Percentiles rank a stretch among this genome's conserved stretches.
Conservation (phyloP, 805 yeast genomes). For the Suhomyces canberraensis region DNA sequence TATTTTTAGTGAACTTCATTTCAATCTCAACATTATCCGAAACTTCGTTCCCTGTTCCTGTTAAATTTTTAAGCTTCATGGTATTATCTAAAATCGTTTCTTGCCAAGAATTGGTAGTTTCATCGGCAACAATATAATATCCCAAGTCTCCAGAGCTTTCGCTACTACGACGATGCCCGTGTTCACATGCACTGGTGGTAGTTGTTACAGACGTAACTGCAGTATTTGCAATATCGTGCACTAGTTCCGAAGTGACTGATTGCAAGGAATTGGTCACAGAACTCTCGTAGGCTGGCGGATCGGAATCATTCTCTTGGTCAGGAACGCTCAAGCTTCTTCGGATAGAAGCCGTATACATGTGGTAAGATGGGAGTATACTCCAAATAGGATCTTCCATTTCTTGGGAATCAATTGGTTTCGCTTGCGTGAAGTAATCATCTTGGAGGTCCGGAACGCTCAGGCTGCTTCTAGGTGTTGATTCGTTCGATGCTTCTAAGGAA, state of each 20-base stretch:
- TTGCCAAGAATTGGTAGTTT: conserved; percentile 30
- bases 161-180: too few species aligned
- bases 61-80: conserved; percentile 29
- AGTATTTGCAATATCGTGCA: too few species aligned
- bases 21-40: conserved; percentile 26
- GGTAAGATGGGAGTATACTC: conserved; percentile 40
- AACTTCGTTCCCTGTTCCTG: conserved; percentile 23
- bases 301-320: conserved; percentile 5
- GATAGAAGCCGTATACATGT: conserved; percentile 24
- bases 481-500: too few species aligned
- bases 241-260: too few species aligned
- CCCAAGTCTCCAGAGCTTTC: conserved; percentile 12
- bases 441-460: too few species aligned
- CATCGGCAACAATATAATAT: conserved; percentile 37
- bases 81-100: conserved; percentile 39
- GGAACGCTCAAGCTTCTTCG: conserved; percentile 2
- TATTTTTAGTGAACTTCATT: conserved; percentile 32
- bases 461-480: too few species aligned
- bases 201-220: too few species aligned
- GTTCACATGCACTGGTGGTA: too few species aligned
- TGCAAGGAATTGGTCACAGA: too few species aligned
- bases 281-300: conserved; percentile 20
- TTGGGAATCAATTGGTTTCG: too few species aligned
- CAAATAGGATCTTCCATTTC: conserved; percentile 29
- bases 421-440: background rate